Evolutionary conservation across 2,329 filamentous ascomycete genomes (phyloP).

Genomic region (Dryadomyces sulphureus): DNA sequence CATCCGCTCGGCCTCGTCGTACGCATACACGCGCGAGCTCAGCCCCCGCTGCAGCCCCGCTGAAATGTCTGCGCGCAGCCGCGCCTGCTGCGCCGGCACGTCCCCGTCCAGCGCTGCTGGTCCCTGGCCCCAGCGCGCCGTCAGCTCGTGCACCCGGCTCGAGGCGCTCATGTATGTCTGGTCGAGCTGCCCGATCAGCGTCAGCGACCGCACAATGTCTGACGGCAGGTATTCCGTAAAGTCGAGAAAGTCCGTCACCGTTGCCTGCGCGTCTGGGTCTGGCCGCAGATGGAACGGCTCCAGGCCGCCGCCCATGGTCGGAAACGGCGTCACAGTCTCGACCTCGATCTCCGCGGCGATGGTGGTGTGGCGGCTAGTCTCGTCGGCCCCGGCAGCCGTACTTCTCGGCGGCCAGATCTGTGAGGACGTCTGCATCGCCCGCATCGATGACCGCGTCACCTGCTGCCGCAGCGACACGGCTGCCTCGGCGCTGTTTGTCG

Average conservation of each 20-base stretch:
- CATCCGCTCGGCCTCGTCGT: slow-evolving; percentile 49
- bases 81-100: slow-evolving; percentile 28
- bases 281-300: slow-evolving; percentile 34
- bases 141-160: slow-evolving; percentile 37
- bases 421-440: background rate
- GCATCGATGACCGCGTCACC: background rate
- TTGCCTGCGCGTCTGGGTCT: slow-evolving; percentile 53
- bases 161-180: slow-evolving; percentile 42
- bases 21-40: slow-evolving; percentile 40
- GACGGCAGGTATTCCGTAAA: slow-evolving; percentile 56
- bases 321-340: background rate
- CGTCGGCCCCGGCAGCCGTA: background rate
- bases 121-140: slow-evolving; percentile 40
- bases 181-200: slow-evolving; percentile 50
- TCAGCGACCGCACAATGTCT: slow-evolving; percentile 50
- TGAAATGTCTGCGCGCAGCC: slow-evolving; percentile 46
- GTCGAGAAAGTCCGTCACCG: slow-evolving; percentile 56
- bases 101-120: slow-evolving; percentile 18
- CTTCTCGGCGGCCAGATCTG: background rate
- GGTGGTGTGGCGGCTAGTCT: background rate
- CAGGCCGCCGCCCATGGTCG: slow-evolving; percentile 21
- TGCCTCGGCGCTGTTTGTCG: background rate
- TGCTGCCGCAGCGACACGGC: slow-evolving; percentile 5
- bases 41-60: slow-evolving; percentile 38
- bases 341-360: background rate